These are phyloP conservation scores for Saccharomycopsis selenospora DNA, from an alignment of 805 yeast species.

Conservation along the genomic window DNA sequence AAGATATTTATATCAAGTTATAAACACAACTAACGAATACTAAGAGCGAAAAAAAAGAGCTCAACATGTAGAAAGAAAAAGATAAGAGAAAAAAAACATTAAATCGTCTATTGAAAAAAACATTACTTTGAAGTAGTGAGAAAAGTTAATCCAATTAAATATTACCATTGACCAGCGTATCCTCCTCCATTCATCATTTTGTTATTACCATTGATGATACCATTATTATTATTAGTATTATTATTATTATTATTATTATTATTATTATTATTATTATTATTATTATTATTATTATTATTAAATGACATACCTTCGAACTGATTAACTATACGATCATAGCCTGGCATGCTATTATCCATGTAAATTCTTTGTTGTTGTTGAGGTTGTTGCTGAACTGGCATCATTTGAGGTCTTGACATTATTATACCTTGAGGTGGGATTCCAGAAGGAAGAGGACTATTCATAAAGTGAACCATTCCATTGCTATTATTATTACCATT, in stretches of 20 bases:
- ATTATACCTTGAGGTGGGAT: not conserved
- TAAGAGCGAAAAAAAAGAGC: too few relatives aligned
- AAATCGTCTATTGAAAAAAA: not conserved
- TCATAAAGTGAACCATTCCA: not conserved
- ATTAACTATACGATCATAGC: not conserved
- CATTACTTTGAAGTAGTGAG: too few relatives aligned
- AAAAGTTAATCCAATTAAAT: too few relatives aligned
- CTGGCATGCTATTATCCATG: not conserved
- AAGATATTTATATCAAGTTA: too few relatives aligned
- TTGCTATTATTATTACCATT: too few relatives aligned
- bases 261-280: not conserved
- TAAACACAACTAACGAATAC: too few relatives aligned
- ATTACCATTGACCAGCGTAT: too few relatives aligned
- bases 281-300: not conserved
- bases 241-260: not conserved
- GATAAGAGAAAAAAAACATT: not conserved
- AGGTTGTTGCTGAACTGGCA: not conserved
- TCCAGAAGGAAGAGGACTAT: not conserved
- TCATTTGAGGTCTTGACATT: not conserved
- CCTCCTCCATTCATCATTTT: slow-evolving; percentile 1
- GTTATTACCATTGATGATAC: too few relatives aligned
- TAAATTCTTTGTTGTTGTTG: not conserved
- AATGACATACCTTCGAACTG: slow-evolving; percentile 1
- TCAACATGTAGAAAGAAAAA: not conserved
- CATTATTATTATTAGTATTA: not conserved